Evolutionary conservation across 306 rosid species (phyloP).

Genomic region (Urtica urens): DNA sequence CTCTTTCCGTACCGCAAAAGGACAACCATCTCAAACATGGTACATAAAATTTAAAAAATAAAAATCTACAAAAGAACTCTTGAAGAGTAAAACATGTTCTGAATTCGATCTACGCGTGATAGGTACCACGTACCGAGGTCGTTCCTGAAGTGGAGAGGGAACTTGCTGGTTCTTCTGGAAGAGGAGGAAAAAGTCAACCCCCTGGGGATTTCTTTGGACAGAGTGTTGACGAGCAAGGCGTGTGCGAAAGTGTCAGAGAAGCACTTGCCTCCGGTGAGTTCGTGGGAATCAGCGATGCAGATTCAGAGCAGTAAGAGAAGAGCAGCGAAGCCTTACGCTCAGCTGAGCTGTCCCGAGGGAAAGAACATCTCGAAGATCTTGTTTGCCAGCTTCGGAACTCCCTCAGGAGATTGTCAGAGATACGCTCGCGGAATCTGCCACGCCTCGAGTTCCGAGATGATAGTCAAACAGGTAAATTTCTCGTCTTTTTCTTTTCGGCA

Average conservation of each 20-base stretch:
- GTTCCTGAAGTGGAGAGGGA: conserved; percentile 45
- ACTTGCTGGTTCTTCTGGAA: conserved; percentile 55
- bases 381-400: conserved; percentile 43
- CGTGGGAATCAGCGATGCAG: conserved; percentile 24
- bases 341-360: conserved; percentile 25
- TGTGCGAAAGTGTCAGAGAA: conserved; percentile 32
- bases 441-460: conserved; percentile 19
- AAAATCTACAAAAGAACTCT: not conserved
- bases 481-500: not conserved
- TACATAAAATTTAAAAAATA: too few relatives aligned
- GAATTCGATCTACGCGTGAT: conserved; percentile 6
- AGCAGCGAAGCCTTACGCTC: conserved; percentile 1
- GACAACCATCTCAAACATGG: conserved; percentile 77
- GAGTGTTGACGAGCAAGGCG: conserved; percentile 13
- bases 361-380: conserved; percentile 29
- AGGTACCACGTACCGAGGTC: conserved; percentile 88
- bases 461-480: conserved; percentile 26
- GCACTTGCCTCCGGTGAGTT: conserved; percentile 21
- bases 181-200: conserved; percentile 62
- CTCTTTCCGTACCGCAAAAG: conserved; percentile 54
- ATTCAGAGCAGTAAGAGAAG: not conserved
- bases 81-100: not conserved
- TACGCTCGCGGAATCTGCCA: conserved; percentile 29
- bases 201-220: conserved; percentile 27
- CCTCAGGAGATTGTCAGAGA: conserved; percentile 28